Conservation (phyloP, 164 flowering plant genomes). For the Tinospora cordifolia region DNA sequence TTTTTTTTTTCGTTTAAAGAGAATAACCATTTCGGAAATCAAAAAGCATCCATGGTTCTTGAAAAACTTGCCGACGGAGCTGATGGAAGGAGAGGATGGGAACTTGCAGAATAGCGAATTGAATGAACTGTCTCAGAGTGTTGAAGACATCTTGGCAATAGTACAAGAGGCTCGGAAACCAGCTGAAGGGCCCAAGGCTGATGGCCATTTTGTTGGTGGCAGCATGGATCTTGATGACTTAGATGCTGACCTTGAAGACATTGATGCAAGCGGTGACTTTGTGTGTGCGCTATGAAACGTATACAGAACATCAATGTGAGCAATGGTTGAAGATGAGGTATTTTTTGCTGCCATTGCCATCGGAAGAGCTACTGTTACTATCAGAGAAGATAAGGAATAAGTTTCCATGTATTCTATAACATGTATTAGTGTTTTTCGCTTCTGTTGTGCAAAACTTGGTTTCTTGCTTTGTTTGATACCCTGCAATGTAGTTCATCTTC, state of each 20-base stretch:
- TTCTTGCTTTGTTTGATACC: neutral
- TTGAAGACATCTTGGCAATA: slow-evolving; percentile 58
- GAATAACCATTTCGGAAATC: slow-evolving; percentile 69
- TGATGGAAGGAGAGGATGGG: slow-evolving; percentile 42
- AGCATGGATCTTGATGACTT: slow-evolving; percentile 75
- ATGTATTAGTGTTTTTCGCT: neutral
- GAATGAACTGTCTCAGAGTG: slow-evolving; percentile 38
- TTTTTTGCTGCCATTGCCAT: slow-evolving; percentile 7
- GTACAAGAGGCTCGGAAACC: slow-evolving; percentile 65
- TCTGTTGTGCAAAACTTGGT: neutral
- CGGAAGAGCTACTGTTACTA: neutral
- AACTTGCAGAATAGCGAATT: slow-evolving; percentile 23
- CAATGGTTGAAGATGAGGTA: slow-evolving; percentile 10
- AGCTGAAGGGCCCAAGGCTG: slow-evolving; percentile 27
- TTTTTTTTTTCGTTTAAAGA: slow-evolving; percentile 45
- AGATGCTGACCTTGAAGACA: slow-evolving; percentile 66
- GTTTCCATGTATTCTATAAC: neutral
- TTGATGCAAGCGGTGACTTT: slow-evolving; percentile 71
- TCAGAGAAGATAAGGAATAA: neutral
- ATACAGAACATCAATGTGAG: neutral
- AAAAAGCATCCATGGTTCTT: slow-evolving; percentile 73
- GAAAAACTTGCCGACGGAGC: slow-evolving; percentile 59
- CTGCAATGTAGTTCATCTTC: neutral
- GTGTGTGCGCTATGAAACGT: slow-evolving; percentile 47
- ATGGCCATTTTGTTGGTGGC: slow-evolving; percentile 36